Conservation (phyloP, 2,329 filamentous ascomycete genomes). For the Coniochaeta pulveracea region DNA sequence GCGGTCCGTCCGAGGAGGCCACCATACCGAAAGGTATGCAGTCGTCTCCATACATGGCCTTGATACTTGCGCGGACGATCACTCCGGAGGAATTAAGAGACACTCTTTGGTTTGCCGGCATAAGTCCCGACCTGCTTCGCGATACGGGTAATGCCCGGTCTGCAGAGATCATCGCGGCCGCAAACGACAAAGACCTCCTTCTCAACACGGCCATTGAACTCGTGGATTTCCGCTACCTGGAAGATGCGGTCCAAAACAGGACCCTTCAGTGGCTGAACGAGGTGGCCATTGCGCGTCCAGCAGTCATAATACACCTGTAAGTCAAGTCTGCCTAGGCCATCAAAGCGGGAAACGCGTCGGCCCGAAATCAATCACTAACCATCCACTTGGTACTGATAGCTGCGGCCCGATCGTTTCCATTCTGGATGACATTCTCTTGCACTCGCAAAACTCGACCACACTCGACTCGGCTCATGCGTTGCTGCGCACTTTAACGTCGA, state of each 20-base stretch:
- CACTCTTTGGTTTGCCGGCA: slow-evolving; percentile 48
- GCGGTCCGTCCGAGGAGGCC: slow-evolving; percentile 21
- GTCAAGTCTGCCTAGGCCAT: slow-evolving; percentile 14
- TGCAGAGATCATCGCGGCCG: slow-evolving; percentile 28
- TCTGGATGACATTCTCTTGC: slow-evolving; percentile 49
- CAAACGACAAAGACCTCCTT: slow-evolving; percentile 51
- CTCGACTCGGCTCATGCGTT: slow-evolving; percentile 50
- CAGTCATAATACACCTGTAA: slow-evolving; percentile 48
- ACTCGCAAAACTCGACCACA: slow-evolving; percentile 49
- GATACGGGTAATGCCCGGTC: slow-evolving; percentile 26
- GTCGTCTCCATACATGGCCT: slow-evolving; percentile 45
- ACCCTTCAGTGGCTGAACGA: slow-evolving; percentile 48
- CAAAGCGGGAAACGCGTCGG: too few relatives aligned
- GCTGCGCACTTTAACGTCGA: slow-evolving; percentile 45
- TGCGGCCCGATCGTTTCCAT: slow-evolving; percentile 45
- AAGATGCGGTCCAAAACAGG: slow-evolving; percentile 49
- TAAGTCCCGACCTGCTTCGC: slow-evolving; percentile 31
- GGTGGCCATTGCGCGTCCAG: slow-evolving; percentile 40
- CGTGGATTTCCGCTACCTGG: slow-evolving; percentile 54
- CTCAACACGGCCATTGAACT: slow-evolving; percentile 52
- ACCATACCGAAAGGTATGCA: slow-evolving; percentile 18
- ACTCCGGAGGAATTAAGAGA: slow-evolving; percentile 50
- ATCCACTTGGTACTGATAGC: slow-evolving; percentile 25
- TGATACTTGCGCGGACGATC: slow-evolving; percentile 46
- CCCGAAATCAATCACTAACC: too few relatives aligned